Evolutionary conservation across 2,329 filamentous ascomycete genomes (phyloP), one percentile per base, ranked within the genome.

Genomic region (Colletotrichum spaethianum): DNA sequence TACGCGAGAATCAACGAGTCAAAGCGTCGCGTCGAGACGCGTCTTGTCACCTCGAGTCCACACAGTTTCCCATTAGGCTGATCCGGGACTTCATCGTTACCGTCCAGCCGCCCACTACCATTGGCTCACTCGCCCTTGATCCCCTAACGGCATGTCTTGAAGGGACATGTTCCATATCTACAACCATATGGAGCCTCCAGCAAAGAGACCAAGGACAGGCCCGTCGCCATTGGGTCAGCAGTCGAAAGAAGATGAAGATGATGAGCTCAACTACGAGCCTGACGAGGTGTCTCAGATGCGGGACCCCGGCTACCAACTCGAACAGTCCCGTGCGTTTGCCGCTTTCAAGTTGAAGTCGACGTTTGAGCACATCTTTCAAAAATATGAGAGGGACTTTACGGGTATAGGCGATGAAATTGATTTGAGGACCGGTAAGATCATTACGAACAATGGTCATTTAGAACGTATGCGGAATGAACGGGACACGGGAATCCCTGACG

Each of bases 361-460:
- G 6, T 96, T 97, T 80, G 95, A 98, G 79, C 86, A 90, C 67
- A 97, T 98, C 67, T 98, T 98, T 79, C 90, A 93, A 73, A 98
- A 97, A 81, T 98, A 97, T 80, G 91, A 88, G 64, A 91, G 88
- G 74, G 93, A 98, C 79, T 98, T 98, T 78, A 91, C 91, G 2
- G 93, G 92, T 5, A 87, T 96, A 62, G 95, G 93, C 65, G 96
- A 98, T 81, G 95, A 98, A 83, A 95, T 98, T 77, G 94, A 98
- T 80, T 86, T 98, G 68, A 86, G 87, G 61, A 96, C 93, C 0
- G 95, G 94, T 65, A 86, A 93, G 70, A 91, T 98, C 57, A 87
- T 97, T n/a, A 91, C 98, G 67, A 89, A 98, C 81, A 96, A 98
- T 85, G 96, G 96, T 0, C 96, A 98, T 83, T 80, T 98, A 63